A percentile compares a stretch with the other conserved stretches of the same genome.
phyloP scores from a whole-genome alignment of 1,284 basidiomycete genomes.

The Stygiomarasmius scandens region DNA sequence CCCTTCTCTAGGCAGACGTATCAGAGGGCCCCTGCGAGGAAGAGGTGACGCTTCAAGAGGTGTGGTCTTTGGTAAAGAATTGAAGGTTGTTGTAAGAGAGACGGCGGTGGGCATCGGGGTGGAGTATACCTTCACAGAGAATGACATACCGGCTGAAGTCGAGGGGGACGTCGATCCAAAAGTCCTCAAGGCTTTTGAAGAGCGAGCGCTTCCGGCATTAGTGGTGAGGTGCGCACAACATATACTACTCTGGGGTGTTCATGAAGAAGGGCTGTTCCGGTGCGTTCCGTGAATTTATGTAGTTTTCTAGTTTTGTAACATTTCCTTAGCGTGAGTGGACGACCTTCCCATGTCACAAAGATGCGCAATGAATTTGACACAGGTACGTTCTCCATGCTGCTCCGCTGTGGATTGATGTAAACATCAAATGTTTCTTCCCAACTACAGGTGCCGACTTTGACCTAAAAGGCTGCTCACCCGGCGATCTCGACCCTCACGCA shows the following conservation, averaged over 20 bases:
- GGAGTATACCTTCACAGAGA: conserved; percentile 21
- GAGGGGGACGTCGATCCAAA: conserved; percentile 28
- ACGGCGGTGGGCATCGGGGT: conserved; percentile 44
- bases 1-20: conserved; percentile 54
- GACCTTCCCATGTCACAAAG: conserved; percentile 73
- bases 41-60: conserved; percentile 41
- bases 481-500: conserved; percentile 89
- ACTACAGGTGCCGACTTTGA: conserved; percentile 79
- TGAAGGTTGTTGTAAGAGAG: conserved; percentile 60
- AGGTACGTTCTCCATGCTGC: conserved; percentile 51
- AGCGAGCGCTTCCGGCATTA: conserved; percentile 67
- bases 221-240: conserved; percentile 82
- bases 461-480: conserved; percentile 71
- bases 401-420: too few relatives aligned
- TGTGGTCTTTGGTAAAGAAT: conserved; percentile 65
- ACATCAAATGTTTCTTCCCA: conserved; percentile 9
- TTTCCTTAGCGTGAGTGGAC: conserved; percentile 65
- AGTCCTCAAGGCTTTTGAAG: conserved; percentile 46
- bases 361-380: conserved; percentile 83
- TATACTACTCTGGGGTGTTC: conserved; percentile 75
- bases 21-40: conserved; percentile 54
- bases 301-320: conserved; percentile 15
- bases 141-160: conserved; percentile 14
- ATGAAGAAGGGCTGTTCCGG: conserved; percentile 86
- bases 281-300: conserved; percentile 35